Conservation (phyloP, 306 rosid species). For the Lupinus albus region DNA sequence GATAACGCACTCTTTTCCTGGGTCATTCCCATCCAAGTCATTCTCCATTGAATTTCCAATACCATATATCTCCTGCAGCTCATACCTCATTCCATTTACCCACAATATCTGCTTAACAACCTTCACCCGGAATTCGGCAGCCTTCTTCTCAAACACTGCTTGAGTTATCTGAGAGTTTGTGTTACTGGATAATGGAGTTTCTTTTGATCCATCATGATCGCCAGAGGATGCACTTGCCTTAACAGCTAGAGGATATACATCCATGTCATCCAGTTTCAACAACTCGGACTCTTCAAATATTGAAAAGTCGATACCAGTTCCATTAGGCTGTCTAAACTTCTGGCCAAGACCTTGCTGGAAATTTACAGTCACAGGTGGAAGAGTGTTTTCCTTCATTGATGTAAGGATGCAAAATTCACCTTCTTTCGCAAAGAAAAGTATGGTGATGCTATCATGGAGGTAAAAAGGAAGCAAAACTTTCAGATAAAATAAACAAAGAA, state of each 20-base stretch:
- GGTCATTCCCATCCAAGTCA: constrained; percentile 82
- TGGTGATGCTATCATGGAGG: constrained; percentile 67
- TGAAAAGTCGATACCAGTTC: constrained; percentile 77
- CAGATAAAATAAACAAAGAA: constrained; percentile 37
- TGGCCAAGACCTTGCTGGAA: constrained; percentile 90
- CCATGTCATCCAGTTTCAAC: constrained; percentile 56
- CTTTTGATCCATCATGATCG: constrained; percentile 57
- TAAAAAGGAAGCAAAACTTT: constrained; percentile 36
- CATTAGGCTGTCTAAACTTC: constrained; percentile 79
- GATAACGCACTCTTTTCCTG: constrained; percentile 95
- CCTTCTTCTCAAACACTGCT: constrained; percentile 85
- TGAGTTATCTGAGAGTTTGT: constrained; percentile 85
- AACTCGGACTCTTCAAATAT: constrained; percentile 73
- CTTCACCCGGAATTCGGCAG: constrained; percentile 76
- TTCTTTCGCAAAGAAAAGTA: constrained; percentile 92
- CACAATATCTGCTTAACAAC: constrained; percentile 88
- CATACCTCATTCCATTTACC: constrained; percentile 86
- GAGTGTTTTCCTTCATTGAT: constrained; percentile 60
- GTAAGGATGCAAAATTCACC: constrained; percentile 71
- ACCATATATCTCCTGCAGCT: constrained; percentile 94
- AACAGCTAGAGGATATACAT: constrained; percentile 77
- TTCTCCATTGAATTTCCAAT: constrained; percentile 87
- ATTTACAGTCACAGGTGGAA: constrained; percentile 67
- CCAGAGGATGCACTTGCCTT: constrained; percentile 77
- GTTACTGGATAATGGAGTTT: constrained; percentile 44